Evolutionary conservation across 1,284 basidiomycete genomes (phyloP), one percentile per base, ranked within the genome.

Genomic region (Calocybe gambosa): DNA sequence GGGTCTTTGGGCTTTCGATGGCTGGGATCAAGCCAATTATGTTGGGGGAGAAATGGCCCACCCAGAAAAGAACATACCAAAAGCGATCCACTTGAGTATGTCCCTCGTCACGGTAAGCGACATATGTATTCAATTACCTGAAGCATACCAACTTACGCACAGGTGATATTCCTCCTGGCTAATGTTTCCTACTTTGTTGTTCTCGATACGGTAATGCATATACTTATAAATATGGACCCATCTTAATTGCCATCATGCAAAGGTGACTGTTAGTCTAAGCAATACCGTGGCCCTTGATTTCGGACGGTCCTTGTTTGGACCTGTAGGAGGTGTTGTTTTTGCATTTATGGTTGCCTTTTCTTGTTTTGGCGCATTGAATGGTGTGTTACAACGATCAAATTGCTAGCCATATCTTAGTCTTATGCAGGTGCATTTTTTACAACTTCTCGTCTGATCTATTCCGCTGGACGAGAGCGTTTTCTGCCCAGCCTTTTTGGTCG

Each of bases 271-370:
- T 12, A 77, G 74, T n/a, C 64, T 75, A 37, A 90, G 87, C 52
- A 98, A 98, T 56, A 97, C 94, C 0, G 91, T 97, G 15, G 94
- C 93, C 0, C 73, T 95, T 51, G 95, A 99, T 64, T 99, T 97
- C 58, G 96, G 96, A 1, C 78, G 85, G 45, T 82, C 80, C 0
- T 67, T 95, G 2, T 88, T 94, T 52, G 95, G 96, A 5, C 80
- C 84, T 4, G 65, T 86, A 10, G 95, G 96, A 16, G 93, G 89
- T 0, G 78, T 84, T 1, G 59, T 95, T 2, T 98, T 99, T 62
- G 91, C 93, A 1, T 73, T 79, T 50, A 82, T 94, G 71, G 95
- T 99, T 2, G 90, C 93, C 1, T 80, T 98, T 50, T 95, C 91
- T 1, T 98, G 93, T 61, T 92, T 96, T 55, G 93, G 93, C 8